Evolutionary conservation across 176 grass and related monocot genomes (phyloP).

Genomic region (Phoenix roebelenii): DNA sequence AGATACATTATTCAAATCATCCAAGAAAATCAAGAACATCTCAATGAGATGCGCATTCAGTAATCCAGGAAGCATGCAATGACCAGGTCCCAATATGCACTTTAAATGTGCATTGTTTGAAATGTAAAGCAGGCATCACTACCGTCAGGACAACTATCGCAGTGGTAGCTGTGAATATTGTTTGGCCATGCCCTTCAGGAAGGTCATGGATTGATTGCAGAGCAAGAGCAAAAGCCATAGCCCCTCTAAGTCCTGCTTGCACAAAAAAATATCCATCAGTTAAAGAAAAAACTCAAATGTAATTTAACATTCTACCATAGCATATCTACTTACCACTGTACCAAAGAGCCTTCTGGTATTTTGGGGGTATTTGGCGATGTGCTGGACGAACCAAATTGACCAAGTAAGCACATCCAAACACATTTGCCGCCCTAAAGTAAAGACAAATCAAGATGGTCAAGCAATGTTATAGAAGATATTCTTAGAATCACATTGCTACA

Average conservation of each 20-base stretch:
- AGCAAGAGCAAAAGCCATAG: conserved; percentile 99
- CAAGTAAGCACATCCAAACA: conserved; percentile 85
- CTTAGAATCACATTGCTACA: no score
- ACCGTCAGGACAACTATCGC: conserved; percentile 97
- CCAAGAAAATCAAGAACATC: no score
- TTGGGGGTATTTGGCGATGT: conserved; percentile 78
- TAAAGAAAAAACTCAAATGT: no score
- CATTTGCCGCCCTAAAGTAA: conserved; percentile 66
- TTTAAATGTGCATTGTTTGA: no score
- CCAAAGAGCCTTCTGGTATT: conserved; percentile 98
- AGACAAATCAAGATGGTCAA: conserved; percentile 6
- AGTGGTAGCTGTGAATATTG: conserved; percentile 88
- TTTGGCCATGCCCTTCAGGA: conserved; percentile 90
- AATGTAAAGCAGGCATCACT: neutral
- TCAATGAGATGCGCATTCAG: no score
- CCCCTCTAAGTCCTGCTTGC: conserved; percentile 81
- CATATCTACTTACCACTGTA: conserved; percentile 66
- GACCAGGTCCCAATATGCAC: no score
- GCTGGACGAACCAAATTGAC: conserved; percentile 74
- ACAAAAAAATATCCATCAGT: conserved; percentile 17
- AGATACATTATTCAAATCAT: no score
- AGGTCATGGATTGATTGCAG: conserved; percentile 96
- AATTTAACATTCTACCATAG: neutral
- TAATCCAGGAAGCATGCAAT: no score
- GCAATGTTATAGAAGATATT: no score